phyloP scores from a whole-genome alignment of 2,329 filamentous ascomycete species.

The Aspergillus pseudoterreus region DNA sequence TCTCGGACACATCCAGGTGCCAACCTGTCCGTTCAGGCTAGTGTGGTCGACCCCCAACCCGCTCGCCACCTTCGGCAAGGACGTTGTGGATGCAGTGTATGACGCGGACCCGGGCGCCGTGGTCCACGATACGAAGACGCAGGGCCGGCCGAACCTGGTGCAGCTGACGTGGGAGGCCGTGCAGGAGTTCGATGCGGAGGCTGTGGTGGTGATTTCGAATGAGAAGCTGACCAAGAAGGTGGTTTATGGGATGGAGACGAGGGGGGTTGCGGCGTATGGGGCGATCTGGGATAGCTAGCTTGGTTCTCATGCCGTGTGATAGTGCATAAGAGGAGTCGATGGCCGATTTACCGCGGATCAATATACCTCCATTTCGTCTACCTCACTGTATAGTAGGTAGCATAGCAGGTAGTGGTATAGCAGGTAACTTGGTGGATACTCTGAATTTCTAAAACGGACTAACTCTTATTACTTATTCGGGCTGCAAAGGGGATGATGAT shows the following conservation, averaged over 20 bases:
- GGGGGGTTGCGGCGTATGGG: constrained; percentile 33
- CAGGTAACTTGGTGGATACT: background rate
- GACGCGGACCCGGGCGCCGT: constrained; percentile 31
- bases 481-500: too few relatives aligned
- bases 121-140: constrained; percentile 32
- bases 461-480: too few relatives aligned
- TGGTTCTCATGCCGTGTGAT: background rate
- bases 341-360: background rate
- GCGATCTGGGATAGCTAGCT: constrained; percentile 14
- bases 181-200: constrained; percentile 32
- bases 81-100: constrained; percentile 28
- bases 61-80: constrained; percentile 29
- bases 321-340: background rate
- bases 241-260: constrained; percentile 37
- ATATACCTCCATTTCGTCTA: background rate
- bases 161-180: constrained; percentile 14
- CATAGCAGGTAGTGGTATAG: background rate
- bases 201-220: constrained; percentile 37
- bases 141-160: constrained; percentile 33
- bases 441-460: too few relatives aligned
- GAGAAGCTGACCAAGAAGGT: constrained; percentile 33
- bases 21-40: background rate
- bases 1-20: constrained; percentile 27
- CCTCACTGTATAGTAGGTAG: background rate
- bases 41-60: constrained; percentile 37